Base-by-base conservation (phyloP, 345 rosid genomes). In the Gossypium sturtianum region DNA sequence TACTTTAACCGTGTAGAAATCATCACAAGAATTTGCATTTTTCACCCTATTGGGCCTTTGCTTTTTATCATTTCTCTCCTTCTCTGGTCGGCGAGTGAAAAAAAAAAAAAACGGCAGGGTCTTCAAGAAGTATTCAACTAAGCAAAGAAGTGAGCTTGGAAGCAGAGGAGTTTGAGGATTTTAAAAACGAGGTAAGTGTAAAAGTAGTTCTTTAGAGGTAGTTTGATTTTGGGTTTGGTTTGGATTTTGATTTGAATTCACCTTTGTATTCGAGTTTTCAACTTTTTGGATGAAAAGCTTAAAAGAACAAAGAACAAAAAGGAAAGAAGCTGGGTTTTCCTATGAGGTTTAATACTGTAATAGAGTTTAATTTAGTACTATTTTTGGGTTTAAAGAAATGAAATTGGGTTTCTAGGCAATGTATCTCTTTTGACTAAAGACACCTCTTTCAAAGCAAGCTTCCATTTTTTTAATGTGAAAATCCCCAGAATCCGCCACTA, bases 391-490 rank as follows among this genome's bases (percentile, higher is more conserved):
- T 73, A 60, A 73, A 73, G 67, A 73, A 60, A 44, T 71, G 51
- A 59, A 38, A 20, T 56, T 44, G 60, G 60, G 45, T 10, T 70
- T 25, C 12, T 19, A 8, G 43, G 12, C 73, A 51, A 29, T 7
- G 10, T 59, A 47, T 66, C 52, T 44, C 58, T 86, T 88, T 86
- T 57, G 79, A 83, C 84, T 70, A 41, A 64, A 44, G 66, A 54
- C 76, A 59, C 82, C 41, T 16, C 66, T 71, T 79, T 80, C 82
- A 81, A 83, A 66, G 80, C 81, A 66, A 73, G 72, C 79, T 34
- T 80, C 83, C 84, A 61, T 20, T 71, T 74, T 79, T 83, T 85
- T 80, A 34, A 80, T 70, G 86, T 73, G 7, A 48, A 74, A 82
- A 81, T 80, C 45, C 57, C 62, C 83, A 77, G 82, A 75, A 63